Conservation (phyloP, 805 yeast species). For the Dipodascus albidus region DNA sequence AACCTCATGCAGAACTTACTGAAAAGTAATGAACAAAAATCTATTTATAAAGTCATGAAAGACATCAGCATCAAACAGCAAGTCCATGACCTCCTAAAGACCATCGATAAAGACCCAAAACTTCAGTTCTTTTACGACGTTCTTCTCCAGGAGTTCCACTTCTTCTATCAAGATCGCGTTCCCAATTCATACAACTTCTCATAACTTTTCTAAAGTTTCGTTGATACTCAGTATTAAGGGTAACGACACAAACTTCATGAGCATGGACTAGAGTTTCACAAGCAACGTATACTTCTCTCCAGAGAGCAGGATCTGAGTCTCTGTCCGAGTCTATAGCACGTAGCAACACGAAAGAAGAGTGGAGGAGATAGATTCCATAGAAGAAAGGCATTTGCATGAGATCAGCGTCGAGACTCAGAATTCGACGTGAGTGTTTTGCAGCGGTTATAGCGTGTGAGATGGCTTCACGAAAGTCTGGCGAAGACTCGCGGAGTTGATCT, state of each 20-base stretch:
- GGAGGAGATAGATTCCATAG: conserved; percentile 22
- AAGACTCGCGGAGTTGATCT: conserved; percentile 16
- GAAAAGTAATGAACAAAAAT: too few relatives aligned
- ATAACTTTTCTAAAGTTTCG: conserved; percentile 22
- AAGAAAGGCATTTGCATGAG: conserved; percentile 22
- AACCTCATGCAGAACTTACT: too few relatives aligned
- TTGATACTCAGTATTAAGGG: conserved; percentile 22
- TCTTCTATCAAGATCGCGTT: conserved; percentile 15
- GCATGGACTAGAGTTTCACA: conserved; percentile 23
- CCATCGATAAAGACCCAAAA: conserved; percentile 28
- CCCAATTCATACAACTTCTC: conserved; percentile 18
- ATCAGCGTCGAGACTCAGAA: conserved; percentile 20
- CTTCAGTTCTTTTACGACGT: conserved; percentile 21
- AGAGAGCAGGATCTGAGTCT: conserved; percentile 10
- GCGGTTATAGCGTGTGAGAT: conserved; percentile 20
- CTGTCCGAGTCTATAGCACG: conserved; percentile 17
- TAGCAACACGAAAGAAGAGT: conserved; percentile 20
- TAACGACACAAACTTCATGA: conserved; percentile 23
- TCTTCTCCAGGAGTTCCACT: conserved; percentile 21
- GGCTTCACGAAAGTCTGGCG: conserved; percentile 16
- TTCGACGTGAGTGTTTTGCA: conserved; percentile 17
- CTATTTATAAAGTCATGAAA: too few relatives aligned
- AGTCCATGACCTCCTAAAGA: conserved; percentile 27
- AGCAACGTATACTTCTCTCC: conserved; percentile 18
- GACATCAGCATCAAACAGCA: conserved; percentile 24